These are phyloP conservation scores for Uronychia setigera DNA, from an alignment of 73 alveolate genomes.

Conservation along the genomic window DNA sequence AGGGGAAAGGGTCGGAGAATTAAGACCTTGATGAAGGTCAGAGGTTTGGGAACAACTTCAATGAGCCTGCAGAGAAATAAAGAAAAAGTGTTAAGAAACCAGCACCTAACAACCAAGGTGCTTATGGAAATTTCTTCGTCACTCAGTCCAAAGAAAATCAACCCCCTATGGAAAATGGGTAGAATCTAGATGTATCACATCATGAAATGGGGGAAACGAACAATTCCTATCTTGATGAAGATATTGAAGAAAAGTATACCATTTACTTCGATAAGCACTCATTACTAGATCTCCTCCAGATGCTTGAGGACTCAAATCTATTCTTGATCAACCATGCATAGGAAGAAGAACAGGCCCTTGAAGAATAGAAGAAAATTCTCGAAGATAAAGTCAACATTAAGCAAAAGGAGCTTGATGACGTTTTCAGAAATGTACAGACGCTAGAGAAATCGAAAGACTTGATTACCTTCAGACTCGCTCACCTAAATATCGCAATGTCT, in stretches of 20 bases:
- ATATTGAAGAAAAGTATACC: background rate
- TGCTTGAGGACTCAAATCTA: background rate
- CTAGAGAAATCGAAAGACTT: background rate
- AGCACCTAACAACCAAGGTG: background rate
- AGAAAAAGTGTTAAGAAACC: background rate
- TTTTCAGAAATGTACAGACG: background rate
- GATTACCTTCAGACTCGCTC: background rate
- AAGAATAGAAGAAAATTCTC: background rate
- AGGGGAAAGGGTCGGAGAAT: background rate
- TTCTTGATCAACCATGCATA: background rate
- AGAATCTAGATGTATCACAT: too few relatives aligned
- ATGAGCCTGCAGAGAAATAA: background rate
- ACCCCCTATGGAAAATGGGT: too few relatives aligned
- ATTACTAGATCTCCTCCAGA: background rate
- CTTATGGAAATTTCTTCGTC: conserved; percentile 6
- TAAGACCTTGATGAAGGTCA: background rate
- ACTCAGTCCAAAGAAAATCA: background rate
- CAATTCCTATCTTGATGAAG: too few relatives aligned
- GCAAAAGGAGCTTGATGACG: background rate
- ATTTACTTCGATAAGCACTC: background rate
- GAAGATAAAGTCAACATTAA: background rate
- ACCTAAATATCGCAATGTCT: background rate
- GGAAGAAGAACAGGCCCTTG: background rate
- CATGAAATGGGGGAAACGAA: too few relatives aligned
- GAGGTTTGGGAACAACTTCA: too few relatives aligned